Base-by-base conservation (phyloP, 2,329 filamentous ascomycete species). In the Fusarium tuaranense region DNA sequence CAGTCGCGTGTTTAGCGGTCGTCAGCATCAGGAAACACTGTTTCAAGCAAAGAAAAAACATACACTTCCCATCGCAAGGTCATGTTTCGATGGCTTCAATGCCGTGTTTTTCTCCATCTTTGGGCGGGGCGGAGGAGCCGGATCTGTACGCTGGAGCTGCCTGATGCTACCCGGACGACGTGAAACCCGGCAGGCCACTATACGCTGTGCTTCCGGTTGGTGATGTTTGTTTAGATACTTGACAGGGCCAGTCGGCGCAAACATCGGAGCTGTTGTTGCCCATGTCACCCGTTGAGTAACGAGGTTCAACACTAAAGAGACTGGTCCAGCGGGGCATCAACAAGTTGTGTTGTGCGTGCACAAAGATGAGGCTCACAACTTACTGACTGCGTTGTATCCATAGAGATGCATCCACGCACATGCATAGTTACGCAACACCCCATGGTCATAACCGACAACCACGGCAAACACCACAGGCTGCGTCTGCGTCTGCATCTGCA, bases 11-110 rank as follows among this genome's bases (percentile, higher is more conserved):
- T 71, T 51, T n/a, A 58, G 63, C 60, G 46, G 25, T 63, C 27
- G 25, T 57, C 30, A 38, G 36, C 48, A 32, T 60, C 25, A 53
- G 51, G 22, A 66, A 51, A 64, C 68, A 25, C 22, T 63, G 61
- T 73, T 70, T 57, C 53, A 57, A 58, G 46, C 59, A 74, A 48
- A 71, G 12, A 34, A 53, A 55, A 61, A 57, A 57, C 30, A 22
- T 13, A 34, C 53, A 18, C n/a, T 22, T n/a, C 38, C 18, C 55
- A 63, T 63, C 59, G 58, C 61, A 36, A 55, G 53, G 34, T 32
- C 63, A 65, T 60, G 63, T 58, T 70, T 70, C 53, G 46, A 55
- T 46, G 51, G 39, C 30, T 63, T 51, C 39, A 53, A 34, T 46
- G 39, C 46, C 58, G 13, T 22, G 20, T 59, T 53, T 22, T 63